A percentile compares a stretch with the other conserved stretches of the same genome.
Evolutionary conservation across 306 rosid species (phyloP).

Genomic region (Aeschynomene evenia): DNA sequence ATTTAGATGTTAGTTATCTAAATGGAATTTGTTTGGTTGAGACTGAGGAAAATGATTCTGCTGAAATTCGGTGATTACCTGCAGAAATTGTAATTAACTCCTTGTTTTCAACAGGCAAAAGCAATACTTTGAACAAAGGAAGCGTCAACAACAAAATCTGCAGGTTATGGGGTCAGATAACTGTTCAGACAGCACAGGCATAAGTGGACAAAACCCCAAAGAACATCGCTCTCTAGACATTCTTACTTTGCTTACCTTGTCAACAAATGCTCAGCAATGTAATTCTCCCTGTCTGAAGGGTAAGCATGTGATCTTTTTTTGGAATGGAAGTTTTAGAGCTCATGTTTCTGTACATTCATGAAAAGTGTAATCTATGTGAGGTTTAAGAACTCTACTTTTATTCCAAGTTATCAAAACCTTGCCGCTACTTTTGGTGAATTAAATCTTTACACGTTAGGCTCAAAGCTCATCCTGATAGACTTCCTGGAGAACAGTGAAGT

Average conservation of each 20-base stretch:
- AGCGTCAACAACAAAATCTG: conserved; percentile 62
- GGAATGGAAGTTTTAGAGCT: neutral
- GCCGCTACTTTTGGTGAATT: neutral
- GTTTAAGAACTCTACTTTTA: neutral
- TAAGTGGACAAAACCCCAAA: conserved; percentile 42
- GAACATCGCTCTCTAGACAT: conserved; percentile 76
- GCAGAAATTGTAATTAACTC: conserved; percentile 10
- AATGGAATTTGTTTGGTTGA: conserved; percentile 16
- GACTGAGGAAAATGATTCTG: neutral
- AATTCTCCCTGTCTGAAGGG: conserved; percentile 45
- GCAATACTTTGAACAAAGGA: conserved; percentile 92
- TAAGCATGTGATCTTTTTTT: conserved; percentile 27
- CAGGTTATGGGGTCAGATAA: conserved; percentile 49
- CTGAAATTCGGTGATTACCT: conserved; percentile 12
- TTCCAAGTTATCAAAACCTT: neutral
- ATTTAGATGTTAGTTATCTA: neutral
- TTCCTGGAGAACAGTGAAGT: conserved; percentile 9
- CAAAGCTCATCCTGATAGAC: conserved; percentile 1
- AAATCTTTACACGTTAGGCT: neutral
- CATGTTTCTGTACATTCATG: conserved; percentile 21
- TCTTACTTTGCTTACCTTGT: conserved; percentile 71
- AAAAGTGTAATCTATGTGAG: neutral
- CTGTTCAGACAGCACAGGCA: conserved; percentile 33
- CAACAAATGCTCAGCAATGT: conserved; percentile 46
- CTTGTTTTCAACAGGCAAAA: conserved; percentile 66